These are phyloP conservation scores for Scheffersomyces amazonensis DNA, from an alignment of 805 yeast genomes.

Conservation along the genomic window DNA sequence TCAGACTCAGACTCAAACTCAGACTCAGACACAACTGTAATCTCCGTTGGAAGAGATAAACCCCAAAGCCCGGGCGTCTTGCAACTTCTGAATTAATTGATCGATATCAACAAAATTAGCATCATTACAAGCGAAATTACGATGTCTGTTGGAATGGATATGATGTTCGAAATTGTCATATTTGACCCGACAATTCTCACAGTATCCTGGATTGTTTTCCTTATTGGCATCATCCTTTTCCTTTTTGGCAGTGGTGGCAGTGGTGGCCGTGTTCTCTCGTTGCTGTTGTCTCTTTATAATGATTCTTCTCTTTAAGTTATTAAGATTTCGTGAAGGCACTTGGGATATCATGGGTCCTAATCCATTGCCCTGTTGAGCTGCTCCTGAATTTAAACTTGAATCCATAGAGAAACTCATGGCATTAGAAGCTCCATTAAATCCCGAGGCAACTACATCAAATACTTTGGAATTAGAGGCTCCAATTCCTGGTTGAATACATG, in stretches of 20 bases:
- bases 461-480: slow-evolving; percentile 37
- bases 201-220: slow-evolving; percentile 66
- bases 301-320: slow-evolving; percentile 46
- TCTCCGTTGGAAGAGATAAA: slow-evolving; percentile 41
- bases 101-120: slow-evolving; percentile 77
- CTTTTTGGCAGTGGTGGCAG: slow-evolving; percentile 3
- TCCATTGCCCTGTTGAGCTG: slow-evolving; percentile 47
- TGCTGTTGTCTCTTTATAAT: slow-evolving; percentile 37
- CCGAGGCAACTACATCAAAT: slow-evolving; percentile 44
- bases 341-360: slow-evolving; percentile 58
- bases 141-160: slow-evolving; percentile 63
- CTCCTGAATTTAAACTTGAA: slow-evolving; percentile 33
- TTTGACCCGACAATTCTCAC: slow-evolving; percentile 88
- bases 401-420: slow-evolving; percentile 41
- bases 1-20: no score
- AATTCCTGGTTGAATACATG: slow-evolving; percentile 37
- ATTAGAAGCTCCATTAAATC: slow-evolving; percentile 43
- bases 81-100: slow-evolving; percentile 53
- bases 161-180: slow-evolving; percentile 82
- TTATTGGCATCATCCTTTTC: slow-evolving; percentile 15
- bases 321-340: slow-evolving; percentile 51
- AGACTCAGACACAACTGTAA: slow-evolving; percentile 12
- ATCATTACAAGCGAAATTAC: slow-evolving; percentile 71
- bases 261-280: slow-evolving; percentile 5
- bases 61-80: slow-evolving; percentile 42